phyloP scores from a whole-genome alignment of 225 moss, liverwort and hornwort genomes.

The Marchantia paleacea region DNA sequence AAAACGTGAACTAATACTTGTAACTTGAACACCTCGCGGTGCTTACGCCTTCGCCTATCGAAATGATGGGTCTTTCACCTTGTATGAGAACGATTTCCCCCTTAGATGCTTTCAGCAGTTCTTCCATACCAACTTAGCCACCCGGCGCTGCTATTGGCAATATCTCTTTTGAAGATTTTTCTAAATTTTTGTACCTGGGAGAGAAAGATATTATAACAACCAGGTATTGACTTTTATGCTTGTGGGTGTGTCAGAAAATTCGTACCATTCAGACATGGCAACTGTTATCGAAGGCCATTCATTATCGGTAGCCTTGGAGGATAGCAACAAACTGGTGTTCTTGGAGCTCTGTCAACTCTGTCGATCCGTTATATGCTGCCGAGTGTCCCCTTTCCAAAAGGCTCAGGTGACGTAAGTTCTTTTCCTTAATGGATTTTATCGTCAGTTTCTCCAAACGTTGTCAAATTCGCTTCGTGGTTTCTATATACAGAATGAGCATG shows the following conservation, averaged over 20 bases:
- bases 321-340: constrained; percentile 60
- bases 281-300: constrained; percentile 79
- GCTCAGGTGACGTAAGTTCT: constrained; percentile 55
- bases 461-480: background rate
- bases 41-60: too few relatives aligned
- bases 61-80: too few relatives aligned
- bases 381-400: constrained; percentile 92
- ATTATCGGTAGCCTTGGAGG: constrained; percentile 73
- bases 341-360: constrained; percentile 80
- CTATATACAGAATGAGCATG: background rate
- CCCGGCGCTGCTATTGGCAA: too few relatives aligned
- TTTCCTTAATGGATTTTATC: background rate
- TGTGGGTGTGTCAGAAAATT: constrained; percentile 25
- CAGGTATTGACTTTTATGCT: background rate
- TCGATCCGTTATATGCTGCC: constrained; percentile 78
- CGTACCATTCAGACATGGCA: constrained; percentile 71
- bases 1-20: too few relatives aligned
- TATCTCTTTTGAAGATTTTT: too few relatives aligned
- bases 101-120: too few relatives aligned
- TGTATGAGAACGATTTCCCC: too few relatives aligned
- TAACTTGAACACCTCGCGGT: too few relatives aligned
- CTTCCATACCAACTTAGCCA: too few relatives aligned
- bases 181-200: too few relatives aligned
- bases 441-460: background rate
- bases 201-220: background rate